These are phyloP conservation scores for Fusarium torulosum DNA, from an alignment of 2,329 filamentous ascomycete genomes.

Conservation along the genomic window DNA sequence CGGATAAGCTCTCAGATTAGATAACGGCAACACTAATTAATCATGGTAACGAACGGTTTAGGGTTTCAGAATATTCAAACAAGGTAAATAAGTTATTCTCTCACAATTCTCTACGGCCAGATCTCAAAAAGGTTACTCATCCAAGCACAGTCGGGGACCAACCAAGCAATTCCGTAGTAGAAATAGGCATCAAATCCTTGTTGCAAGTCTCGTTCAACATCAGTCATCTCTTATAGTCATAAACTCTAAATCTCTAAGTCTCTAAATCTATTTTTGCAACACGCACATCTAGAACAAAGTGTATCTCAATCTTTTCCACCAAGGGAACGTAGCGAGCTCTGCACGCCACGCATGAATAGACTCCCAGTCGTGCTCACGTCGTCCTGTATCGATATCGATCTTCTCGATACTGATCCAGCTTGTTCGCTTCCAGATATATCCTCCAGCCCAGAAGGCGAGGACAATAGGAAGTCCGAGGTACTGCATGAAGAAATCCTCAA, in stretches of 20 bases:
- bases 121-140: too few relatives aligned
- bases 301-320: slow-evolving; percentile 57
- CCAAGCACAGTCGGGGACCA: too few relatives aligned
- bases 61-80: too few relatives aligned
- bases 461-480: slow-evolving; percentile 68
- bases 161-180: too few relatives aligned
- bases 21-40: too few relatives aligned
- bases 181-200: too few relatives aligned
- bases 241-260: slow-evolving; percentile 12
- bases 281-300: slow-evolving; percentile 15
- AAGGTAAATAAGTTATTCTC: too few relatives aligned
- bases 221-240: neutral
- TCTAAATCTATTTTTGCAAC: too few relatives aligned
- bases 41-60: too few relatives aligned
- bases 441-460: slow-evolving; percentile 65
- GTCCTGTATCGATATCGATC: slow-evolving; percentile 76
- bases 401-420: slow-evolving; percentile 69
- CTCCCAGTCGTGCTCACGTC: slow-evolving; percentile 74
- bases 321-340: slow-evolving; percentile 62
- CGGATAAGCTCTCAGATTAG: too few relatives aligned
- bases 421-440: slow-evolving; percentile 74
- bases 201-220: neutral
- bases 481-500: slow-evolving; percentile 65
- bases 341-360: slow-evolving; percentile 65
- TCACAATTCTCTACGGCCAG: too few relatives aligned